A percentile compares a stretch with the other conserved stretches of the same genome.
phyloP scores from a whole-genome alignment of 768 basidiomycete genomes.

The Mycena crocata region DNA sequence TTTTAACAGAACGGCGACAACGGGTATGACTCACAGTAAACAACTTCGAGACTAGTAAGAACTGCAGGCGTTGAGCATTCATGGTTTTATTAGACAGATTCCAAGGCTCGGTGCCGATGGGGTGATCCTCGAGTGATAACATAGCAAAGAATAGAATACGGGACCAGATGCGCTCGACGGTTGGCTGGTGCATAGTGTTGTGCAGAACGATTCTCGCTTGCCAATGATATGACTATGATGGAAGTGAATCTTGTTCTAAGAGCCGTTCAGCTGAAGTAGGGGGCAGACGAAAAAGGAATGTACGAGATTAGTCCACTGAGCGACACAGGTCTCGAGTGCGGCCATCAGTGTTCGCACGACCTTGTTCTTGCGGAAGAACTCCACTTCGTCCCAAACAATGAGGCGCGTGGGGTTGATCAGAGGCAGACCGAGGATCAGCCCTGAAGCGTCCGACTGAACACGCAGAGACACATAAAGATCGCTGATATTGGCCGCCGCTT shows the following conservation, averaged over 20 bases:
- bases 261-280: neutral
- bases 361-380: neutral
- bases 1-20: neutral
- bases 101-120: neutral
- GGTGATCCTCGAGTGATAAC: constrained; percentile 4
- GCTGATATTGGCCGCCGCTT: neutral
- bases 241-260: neutral
- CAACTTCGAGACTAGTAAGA: constrained; percentile 1
- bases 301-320: neutral
- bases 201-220: neutral
- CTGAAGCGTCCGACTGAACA: neutral
- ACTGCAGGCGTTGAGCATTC: neutral
- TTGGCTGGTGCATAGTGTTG: neutral
- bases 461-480: neutral
- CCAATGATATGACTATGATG: neutral
- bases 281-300: neutral
- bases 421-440: neutral
- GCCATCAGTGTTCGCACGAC: neutral
- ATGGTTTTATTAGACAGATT: neutral
- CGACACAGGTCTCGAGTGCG: neutral
- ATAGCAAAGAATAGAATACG: constrained; percentile 15
- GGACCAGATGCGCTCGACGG: neutral
- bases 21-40: neutral
- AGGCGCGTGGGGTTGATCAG: neutral
- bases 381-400: neutral